Evolutionary conservation across 495 filamentous ascomycete genomes (phyloP).

Genomic region (Oidiodendron maius): DNA sequence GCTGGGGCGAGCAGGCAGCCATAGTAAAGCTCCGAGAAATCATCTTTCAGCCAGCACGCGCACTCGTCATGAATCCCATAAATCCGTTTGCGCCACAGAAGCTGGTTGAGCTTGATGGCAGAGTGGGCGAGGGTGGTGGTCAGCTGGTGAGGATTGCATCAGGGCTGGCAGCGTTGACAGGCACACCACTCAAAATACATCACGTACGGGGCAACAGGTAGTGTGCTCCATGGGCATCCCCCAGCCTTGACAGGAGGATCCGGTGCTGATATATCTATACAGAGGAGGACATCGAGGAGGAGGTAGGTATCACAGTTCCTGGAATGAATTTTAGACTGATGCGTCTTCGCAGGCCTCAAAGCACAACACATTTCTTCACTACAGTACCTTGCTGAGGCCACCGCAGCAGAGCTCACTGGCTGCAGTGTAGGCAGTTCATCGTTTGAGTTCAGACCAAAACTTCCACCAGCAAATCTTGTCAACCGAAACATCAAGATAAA

Average conservation of each 20-base stretch:
- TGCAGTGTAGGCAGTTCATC: slow-evolving; percentile 47
- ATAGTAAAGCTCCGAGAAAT: neutral
- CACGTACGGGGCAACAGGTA: slow-evolving; percentile 65
- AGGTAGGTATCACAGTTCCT: slow-evolving; percentile 23
- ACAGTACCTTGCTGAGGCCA: slow-evolving; percentile 57
- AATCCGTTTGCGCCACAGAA: neutral
- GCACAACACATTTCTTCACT: slow-evolving; percentile 68
- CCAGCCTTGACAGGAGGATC: neutral
- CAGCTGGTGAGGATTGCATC: slow-evolving; percentile 73
- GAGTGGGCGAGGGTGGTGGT: slow-evolving; percentile 78
- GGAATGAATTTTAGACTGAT: slow-evolving; percentile 9
- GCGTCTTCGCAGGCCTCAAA: slow-evolving; percentile 55
- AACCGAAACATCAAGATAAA: slow-evolving; percentile 36
- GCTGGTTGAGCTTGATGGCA: slow-evolving; percentile 51
- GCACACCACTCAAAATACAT: slow-evolving; percentile 56
- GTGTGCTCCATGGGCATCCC: neutral
- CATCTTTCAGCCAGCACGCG: neutral
- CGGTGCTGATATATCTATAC: neutral
- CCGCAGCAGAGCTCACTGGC: slow-evolving; percentile 51
- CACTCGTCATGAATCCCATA: too few species aligned
- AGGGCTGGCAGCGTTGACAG: slow-evolving; percentile 61
- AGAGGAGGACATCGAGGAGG: slow-evolving; percentile 26
- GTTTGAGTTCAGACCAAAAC: slow-evolving; percentile 43
- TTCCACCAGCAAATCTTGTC: slow-evolving; percentile 30
- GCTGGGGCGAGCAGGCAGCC: slow-evolving; percentile 7